Conservation (phyloP, 768 basidiomycete genomes). For the Obba rivulosa region DNA sequence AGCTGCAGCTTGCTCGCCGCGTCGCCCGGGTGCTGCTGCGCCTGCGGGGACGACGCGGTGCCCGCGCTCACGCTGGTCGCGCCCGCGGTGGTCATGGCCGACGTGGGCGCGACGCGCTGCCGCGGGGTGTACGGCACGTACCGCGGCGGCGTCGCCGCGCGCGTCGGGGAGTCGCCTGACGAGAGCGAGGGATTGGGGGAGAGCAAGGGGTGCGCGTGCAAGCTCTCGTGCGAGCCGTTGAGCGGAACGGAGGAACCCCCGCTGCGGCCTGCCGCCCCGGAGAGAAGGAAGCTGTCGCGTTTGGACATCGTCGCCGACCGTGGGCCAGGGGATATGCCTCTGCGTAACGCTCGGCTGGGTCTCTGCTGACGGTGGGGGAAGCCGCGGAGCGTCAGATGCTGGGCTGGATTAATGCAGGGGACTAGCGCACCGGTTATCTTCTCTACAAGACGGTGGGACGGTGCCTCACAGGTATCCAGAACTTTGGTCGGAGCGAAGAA, state of each 20-base stretch:
- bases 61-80: conserved; percentile 26
- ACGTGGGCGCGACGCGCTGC: conserved; percentile 50
- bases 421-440: too few relatives aligned
- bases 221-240: conserved; percentile 40
- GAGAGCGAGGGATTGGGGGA: conserved; percentile 34
- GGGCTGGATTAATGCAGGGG: too few relatives aligned
- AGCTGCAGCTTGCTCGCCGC: conserved; percentile 66
- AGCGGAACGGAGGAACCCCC: conserved; percentile 9
- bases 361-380: too few relatives aligned
- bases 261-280: conserved; percentile 20
- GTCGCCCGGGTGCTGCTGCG: conserved; percentile 45
- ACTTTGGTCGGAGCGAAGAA: too few relatives aligned
- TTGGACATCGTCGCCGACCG: conserved; percentile 12
- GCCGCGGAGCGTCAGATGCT: too few relatives aligned
- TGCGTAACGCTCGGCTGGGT: too few relatives aligned
- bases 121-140: conserved; percentile 79
- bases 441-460: too few relatives aligned
- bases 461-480: too few relatives aligned
- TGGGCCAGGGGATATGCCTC: too few relatives aligned
- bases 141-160: conserved; percentile 28
- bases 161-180: conserved; percentile 20
- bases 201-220: conserved; percentile 62
- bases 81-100: conserved; percentile 40
- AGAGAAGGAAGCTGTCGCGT: conserved; percentile 22
- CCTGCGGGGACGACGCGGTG: conserved; percentile 7